These are phyloP conservation scores for Pascua guehoae DNA, from an alignment of 1,284 basidiomycete genomes.

Conservation along the genomic window DNA sequence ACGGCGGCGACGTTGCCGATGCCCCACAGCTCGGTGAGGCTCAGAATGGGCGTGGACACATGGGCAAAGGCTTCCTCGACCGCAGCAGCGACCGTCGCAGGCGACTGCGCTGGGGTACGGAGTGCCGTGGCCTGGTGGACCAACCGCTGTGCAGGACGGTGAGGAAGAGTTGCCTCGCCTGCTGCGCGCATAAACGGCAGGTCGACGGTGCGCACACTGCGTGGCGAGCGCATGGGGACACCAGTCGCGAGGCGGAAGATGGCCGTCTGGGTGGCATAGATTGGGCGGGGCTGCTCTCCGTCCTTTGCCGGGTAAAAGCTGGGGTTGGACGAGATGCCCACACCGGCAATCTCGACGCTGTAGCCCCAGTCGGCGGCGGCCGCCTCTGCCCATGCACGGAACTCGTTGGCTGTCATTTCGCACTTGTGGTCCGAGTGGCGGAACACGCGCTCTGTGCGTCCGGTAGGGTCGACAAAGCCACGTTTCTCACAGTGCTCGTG, in stretches of 20 bases:
- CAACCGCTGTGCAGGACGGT: constrained; percentile 55
- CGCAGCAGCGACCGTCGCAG: constrained; percentile 55
- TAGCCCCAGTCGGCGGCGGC: constrained; percentile 67
- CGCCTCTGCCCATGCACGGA: constrained; percentile 61
- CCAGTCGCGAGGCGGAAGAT: constrained; percentile 55
- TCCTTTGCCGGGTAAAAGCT: constrained; percentile 41
- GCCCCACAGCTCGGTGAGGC: constrained; percentile 69
- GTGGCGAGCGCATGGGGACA: constrained; percentile 44
- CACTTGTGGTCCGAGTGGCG: constrained; percentile 84
- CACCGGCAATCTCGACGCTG: constrained; percentile 44
- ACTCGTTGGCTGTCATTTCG: constrained; percentile 84
- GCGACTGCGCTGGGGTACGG: constrained; percentile 43
- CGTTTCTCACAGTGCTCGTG: constrained; percentile 28
- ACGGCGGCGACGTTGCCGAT: constrained; percentile 56
- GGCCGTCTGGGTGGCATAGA: constrained; percentile 69
- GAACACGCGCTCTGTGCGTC: constrained; percentile 58
- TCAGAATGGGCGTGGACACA: constrained; percentile 49
- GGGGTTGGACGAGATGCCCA: constrained; percentile 45
- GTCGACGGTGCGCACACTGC: constrained; percentile 44
- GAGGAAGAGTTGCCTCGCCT: constrained; percentile 29
- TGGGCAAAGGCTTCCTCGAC: constrained; percentile 58
- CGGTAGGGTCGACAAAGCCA: constrained; percentile 74
- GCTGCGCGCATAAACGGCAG: constrained; percentile 47
- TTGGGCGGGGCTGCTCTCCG: constrained; percentile 26
- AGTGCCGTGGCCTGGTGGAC: constrained; percentile 48